Evolutionary conservation across 345 rosid species (phyloP).

Genomic region (Xanthoceras sorbifolium): DNA sequence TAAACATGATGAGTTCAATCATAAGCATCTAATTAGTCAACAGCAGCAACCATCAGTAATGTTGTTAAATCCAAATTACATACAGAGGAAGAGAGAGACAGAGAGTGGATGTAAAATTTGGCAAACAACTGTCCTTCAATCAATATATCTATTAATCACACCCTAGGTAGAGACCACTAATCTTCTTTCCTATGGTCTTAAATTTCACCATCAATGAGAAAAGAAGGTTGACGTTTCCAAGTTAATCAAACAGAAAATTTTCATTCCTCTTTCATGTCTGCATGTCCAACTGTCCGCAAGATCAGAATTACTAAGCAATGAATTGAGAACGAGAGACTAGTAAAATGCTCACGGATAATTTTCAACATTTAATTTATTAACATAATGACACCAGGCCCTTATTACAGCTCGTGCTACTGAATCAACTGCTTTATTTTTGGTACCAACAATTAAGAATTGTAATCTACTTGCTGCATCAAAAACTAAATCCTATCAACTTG

Average conservation of each 20-base stretch:
- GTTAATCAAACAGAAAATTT: not conserved
- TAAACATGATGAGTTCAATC: not conserved
- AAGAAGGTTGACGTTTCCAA: not conserved
- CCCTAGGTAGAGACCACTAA: constrained; percentile 1
- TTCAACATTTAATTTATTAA: not conserved
- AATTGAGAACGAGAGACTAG: not conserved
- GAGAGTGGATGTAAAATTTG: not conserved
- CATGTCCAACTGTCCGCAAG: not conserved
- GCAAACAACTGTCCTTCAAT: not conserved
- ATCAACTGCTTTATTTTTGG: not conserved
- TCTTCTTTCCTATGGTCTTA: not conserved
- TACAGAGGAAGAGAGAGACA: not conserved
- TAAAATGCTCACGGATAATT: not conserved
- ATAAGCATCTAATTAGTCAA: not conserved
- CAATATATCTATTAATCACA: no score
- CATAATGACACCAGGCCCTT: not conserved
- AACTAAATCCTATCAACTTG: constrained; percentile 14
- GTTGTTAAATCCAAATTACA: not conserved
- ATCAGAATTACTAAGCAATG: not conserved
- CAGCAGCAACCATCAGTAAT: not conserved
- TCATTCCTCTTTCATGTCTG: not conserved
- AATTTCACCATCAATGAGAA: not conserved
- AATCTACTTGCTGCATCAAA: not conserved
- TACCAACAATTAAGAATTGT: not conserved
- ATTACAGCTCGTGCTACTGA: not conserved